Evolutionary conservation across 2,329 filamentous ascomycete genomes (phyloP).

Genomic region (Corniculantispora saksenae): DNA sequence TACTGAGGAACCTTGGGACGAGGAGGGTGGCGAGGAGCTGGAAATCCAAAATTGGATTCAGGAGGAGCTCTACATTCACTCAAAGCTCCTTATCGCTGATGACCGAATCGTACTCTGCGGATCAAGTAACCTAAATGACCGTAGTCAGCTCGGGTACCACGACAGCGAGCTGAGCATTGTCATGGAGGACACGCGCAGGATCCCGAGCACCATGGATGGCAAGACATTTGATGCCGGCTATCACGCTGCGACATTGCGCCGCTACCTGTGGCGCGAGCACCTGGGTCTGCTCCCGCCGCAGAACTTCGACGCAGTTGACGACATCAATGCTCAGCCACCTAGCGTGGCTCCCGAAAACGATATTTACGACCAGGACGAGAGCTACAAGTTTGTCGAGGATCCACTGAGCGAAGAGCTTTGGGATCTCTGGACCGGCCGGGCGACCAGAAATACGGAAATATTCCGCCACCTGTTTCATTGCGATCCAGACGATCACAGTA

Average conservation of each 20-base stretch:
- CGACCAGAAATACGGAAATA: constrained; percentile 70
- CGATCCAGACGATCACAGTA: constrained; percentile 84
- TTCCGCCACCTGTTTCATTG: constrained; percentile 83
- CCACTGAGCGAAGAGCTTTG: constrained; percentile 68
- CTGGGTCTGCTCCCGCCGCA: constrained; percentile 79
- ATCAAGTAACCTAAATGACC: constrained; percentile 89
- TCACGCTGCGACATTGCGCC: constrained; percentile 77
- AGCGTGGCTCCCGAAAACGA: constrained; percentile 67
- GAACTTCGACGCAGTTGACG: constrained; percentile 63
- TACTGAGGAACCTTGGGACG: constrained; percentile 75
- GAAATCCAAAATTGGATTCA: constrained; percentile 91
- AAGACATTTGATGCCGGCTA: constrained; percentile 74
- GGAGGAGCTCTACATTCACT: constrained; percentile 94
- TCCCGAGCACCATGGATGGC: constrained; percentile 78
- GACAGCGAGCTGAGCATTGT: constrained; percentile 90
- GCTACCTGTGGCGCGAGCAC: constrained; percentile 88
- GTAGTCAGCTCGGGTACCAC: constrained; percentile 82
- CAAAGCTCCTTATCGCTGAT: constrained; percentile 86
- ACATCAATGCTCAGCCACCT: constrained; percentile 75
- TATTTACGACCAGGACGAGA: constrained; percentile 59
- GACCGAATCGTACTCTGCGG: constrained; percentile 84
- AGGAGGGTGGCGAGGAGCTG: constrained; percentile 68
- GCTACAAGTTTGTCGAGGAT: constrained; percentile 67
- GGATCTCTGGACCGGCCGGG: constrained; percentile 68
- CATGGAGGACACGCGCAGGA: constrained; percentile 75